These are phyloP conservation scores for Saccharata proteae DNA, from an alignment of 2,329 filamentous ascomycete species.

Conservation along the genomic window DNA sequence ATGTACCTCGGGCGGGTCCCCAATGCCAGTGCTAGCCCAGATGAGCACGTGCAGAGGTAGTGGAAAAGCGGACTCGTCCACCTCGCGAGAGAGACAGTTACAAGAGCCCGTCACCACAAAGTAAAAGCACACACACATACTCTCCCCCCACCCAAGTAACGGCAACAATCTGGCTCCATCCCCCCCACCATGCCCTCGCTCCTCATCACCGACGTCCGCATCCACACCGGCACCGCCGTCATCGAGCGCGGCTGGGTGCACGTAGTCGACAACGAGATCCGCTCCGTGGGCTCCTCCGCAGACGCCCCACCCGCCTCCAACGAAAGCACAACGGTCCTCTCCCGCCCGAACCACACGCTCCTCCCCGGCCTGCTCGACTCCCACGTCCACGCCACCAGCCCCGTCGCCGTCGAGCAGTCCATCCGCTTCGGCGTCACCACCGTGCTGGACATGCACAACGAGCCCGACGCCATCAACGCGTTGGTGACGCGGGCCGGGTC, in stretches of 20 bases:
- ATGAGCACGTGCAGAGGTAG: too few relatives aligned
- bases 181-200: too few relatives aligned
- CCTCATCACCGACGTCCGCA: slow-evolving; percentile 30
- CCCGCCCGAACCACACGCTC: slow-evolving; percentile 34
- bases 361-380: slow-evolving; percentile 40
- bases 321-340: slow-evolving; percentile 20
- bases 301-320: slow-evolving; percentile 14
- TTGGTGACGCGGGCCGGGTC: slow-evolving; percentile 16
- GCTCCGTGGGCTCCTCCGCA: slow-evolving; percentile 9
- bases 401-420: slow-evolving; percentile 31
- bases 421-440: slow-evolving; percentile 41
- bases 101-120: too few relatives aligned
- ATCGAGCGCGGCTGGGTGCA: slow-evolving; percentile 30
- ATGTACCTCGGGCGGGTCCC: too few relatives aligned
- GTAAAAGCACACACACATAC: too few relatives aligned
- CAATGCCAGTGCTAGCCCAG: too few relatives aligned
- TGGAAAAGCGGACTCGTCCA: too few relatives aligned
- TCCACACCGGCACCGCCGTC: slow-evolving; percentile 34
- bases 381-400: slow-evolving; percentile 36
- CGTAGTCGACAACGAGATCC: slow-evolving; percentile 31
- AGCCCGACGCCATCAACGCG: slow-evolving; percentile 17
- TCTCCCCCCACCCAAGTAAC: too few relatives aligned
- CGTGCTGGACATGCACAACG: slow-evolving; percentile 38
- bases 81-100: too few relatives aligned
- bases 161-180: too few relatives aligned